Evolutionary conservation across 257 asterid species (phyloP), one percentile per base, ranked within the genome.

Genomic region (Fraxinus quadrangulata): DNA sequence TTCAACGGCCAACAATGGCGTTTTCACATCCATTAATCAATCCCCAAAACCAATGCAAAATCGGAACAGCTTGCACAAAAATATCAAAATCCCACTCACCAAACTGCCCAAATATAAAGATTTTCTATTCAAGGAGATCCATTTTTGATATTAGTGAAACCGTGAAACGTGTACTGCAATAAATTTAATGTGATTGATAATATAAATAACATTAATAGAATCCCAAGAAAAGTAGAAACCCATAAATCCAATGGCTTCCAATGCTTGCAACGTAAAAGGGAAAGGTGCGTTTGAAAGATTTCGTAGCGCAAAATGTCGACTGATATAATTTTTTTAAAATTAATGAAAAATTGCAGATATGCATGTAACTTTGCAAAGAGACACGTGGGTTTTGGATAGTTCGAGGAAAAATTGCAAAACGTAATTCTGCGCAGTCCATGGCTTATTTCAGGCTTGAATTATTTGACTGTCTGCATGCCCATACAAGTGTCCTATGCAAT

Each of bases 1-100:
- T 75, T 86, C 88, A 74, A 34, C 74, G 1, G 74, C 21, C 84
- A 90, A 70, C 78, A 92, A 85, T 80, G 89, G 87, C 36, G 82
- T 79, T 73, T 81, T 67, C 24, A 67, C 81, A 75, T 84, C 89
- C 97, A 88, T 90, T 78, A 37, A 37, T 26, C 33, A 26, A 13
- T 6, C 76, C 21, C 28, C 31, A 5, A 39, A 47, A 42, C 17
- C 24, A 73, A 67, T 36, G 67, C 70, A 40, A 59, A 28, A 3
- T 36, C 21, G 23, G 16, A 45, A 42, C 14, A 45, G 21, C 39
- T 39, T 65, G 2, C 10, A 11, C 31, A 24, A 12, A 56, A 56
- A 56, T 56, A 21, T 49, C 66, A 56, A 59, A 21, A 59, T 59
- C 28, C 9, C 11, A 14, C 65, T 54, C 24, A 16, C 65, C 8